phyloP scores from a whole-genome alignment of 345 rosid genomes.

The Gossypium stocksii region DNA sequence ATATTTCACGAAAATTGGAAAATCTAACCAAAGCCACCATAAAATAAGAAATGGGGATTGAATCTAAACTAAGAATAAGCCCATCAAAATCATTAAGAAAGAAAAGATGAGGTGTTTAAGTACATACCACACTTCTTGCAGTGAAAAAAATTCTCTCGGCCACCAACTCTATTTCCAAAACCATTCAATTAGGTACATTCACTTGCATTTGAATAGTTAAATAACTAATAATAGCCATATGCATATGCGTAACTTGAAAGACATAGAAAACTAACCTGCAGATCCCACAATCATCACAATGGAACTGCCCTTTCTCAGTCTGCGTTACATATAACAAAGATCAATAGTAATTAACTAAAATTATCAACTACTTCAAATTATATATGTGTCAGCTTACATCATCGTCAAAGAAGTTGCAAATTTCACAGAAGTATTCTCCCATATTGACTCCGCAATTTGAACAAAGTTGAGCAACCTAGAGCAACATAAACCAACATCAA shows the following conservation, averaged over 20 bases:
- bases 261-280: slow-evolving; percentile 57
- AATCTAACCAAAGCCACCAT: not conserved
- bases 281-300: slow-evolving; percentile 95
- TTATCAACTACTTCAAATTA: not conserved
- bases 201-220: not conserved
- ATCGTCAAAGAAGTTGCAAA: slow-evolving; percentile 93
- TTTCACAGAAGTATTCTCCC: slow-evolving; percentile 90
- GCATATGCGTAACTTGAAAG: not conserved
- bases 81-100: not conserved
- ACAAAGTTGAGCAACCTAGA: slow-evolving; percentile 71
- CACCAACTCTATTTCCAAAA: slow-evolving; percentile 66
- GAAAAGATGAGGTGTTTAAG: not conserved
- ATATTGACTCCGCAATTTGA: slow-evolving; percentile 90
- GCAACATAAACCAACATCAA: slow-evolving; percentile 4
- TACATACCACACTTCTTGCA: slow-evolving; percentile 93
- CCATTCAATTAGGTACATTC: slow-evolving; percentile 6
- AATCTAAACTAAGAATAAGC: too few relatives aligned
- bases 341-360: slow-evolving; percentile 5
- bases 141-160: slow-evolving; percentile 77
- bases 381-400: slow-evolving; percentile 41
- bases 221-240: not conserved
- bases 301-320: slow-evolving; percentile 74
- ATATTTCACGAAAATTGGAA: not conserved
- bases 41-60: too few relatives aligned
- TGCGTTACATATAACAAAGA: slow-evolving; percentile 28